Conservation (phyloP, 75 land plant genomes). For the Larix kaempferi region DNA sequence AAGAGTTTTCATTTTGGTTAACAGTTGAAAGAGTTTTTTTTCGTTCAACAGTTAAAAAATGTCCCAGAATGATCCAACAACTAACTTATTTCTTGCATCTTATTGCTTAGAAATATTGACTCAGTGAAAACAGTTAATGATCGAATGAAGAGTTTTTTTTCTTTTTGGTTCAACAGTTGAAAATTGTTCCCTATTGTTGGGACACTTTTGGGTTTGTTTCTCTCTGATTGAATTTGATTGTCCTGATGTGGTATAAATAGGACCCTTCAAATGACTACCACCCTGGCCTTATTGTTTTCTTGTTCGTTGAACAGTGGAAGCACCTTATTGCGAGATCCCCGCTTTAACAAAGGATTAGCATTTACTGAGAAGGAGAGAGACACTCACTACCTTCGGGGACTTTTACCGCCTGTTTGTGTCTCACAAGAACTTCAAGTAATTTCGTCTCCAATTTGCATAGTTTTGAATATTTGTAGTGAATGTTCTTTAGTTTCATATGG, state of each 20-base stretch:
- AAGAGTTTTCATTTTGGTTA: too few relatives aligned
- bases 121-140: too few relatives aligned
- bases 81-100: too few relatives aligned
- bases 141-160: too few relatives aligned
- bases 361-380: constrained; percentile 87
- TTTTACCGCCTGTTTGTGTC: constrained; percentile 68
- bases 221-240: not conserved
- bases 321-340: constrained; percentile 81
- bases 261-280: not conserved
- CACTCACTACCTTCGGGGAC: constrained; percentile 82
- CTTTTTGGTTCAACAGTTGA: too few relatives aligned
- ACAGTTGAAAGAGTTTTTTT: too few relatives aligned
- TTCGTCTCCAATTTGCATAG: not conserved
- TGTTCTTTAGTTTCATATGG: not conserved
- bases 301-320: constrained; percentile 48
- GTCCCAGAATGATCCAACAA: too few relatives aligned
- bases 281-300: not conserved
- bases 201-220: not conserved
- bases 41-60: too few relatives aligned
- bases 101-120: too few relatives aligned
- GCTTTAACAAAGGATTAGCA: constrained; percentile 87
- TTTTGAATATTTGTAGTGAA: too few relatives aligned
- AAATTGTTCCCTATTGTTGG: not conserved
- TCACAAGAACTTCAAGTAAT: constrained; percentile 85
- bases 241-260: not conserved